Evolutionary conservation across 345 rosid genomes (phyloP).

Genomic region (Lepidium didymum): DNA sequence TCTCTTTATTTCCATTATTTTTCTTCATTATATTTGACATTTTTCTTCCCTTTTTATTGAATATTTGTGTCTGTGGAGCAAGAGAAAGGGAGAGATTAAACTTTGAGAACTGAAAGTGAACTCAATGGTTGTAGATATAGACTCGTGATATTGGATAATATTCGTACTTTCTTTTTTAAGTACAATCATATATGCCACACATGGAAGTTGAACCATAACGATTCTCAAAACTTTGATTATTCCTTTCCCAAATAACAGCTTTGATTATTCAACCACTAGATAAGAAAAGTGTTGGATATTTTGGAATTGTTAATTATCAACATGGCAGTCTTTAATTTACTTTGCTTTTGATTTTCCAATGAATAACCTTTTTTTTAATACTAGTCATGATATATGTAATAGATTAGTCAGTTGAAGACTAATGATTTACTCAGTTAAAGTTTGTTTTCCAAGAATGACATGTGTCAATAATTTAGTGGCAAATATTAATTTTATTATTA

Average conservation of each 20-base stretch:
- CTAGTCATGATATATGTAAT: too few species aligned
- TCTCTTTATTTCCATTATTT: constrained; percentile 20
- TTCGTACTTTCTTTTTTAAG: constrained; percentile 4
- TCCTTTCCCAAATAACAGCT: too few species aligned
- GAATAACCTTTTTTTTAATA: not conserved
- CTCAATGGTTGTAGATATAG: constrained; percentile 13
- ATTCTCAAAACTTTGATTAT: not conserved
- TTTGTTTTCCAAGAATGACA: too few species aligned
- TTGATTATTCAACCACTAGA: constrained; percentile 7
- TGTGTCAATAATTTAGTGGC: too few species aligned
- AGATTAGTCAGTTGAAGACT: too few species aligned
- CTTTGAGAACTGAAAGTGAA: constrained; percentile 6
- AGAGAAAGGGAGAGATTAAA: not conserved
- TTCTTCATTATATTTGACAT: constrained; percentile 28
- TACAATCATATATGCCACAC: constrained; percentile 1
- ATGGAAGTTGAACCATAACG: not conserved
- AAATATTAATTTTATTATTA: too few species aligned
- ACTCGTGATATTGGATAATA: constrained; percentile 4
- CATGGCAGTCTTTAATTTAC: not conserved
- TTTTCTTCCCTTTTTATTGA: not conserved
- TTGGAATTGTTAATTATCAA: not conserved
- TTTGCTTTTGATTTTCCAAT: not conserved
- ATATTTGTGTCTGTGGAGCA: not conserved
- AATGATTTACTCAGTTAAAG: too few species aligned
- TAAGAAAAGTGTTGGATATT: not conserved